A percentile compares a stretch with the other conserved stretches of the same genome.
Conservation (phyloP, 73 alveolate genomes). For the Symbiodinium natans region DNA sequence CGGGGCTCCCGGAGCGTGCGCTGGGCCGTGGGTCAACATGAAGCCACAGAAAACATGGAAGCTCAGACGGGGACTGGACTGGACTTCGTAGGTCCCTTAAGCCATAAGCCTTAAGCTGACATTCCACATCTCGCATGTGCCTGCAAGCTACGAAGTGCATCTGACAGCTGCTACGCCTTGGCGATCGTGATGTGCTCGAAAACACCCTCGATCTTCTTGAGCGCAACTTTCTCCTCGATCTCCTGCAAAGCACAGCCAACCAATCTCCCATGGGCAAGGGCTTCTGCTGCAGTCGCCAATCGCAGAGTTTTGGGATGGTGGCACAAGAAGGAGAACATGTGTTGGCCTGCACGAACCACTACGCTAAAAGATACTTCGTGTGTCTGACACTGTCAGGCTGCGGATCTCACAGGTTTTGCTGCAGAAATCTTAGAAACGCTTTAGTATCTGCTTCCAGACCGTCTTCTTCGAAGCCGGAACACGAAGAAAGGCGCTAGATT, state of each 20-base stretch:
- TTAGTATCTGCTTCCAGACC: no score
- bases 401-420: neutral
- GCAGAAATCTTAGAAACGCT: no score
- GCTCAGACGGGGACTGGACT: neutral
- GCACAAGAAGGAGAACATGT: neutral
- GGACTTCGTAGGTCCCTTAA: neutral
- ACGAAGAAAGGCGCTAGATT: no score
- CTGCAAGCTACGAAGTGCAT: neutral
- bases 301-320: neutral
- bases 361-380: neutral
- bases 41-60: neutral
- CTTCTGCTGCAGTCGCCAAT: neutral
- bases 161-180: slow-evolving; percentile 2
- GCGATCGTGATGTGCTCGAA: slow-evolving; percentile 91
- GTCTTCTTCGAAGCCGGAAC: no score
- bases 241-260: neutral
- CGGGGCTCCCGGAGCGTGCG: slow-evolving; percentile 96
- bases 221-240: slow-evolving; percentile 26
- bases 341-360: neutral
- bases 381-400: neutral
- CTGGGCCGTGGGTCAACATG: slow-evolving; percentile 60
- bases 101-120: no score
- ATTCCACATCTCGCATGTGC: neutral
- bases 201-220: slow-evolving; percentile 93
- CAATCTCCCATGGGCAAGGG: neutral